Percentiles rank a stretch among this genome's conserved stretches.
phyloP scores from a whole-genome alignment of 2,329 filamentous ascomycete species.

The Lachnellula hyalina region DNA sequence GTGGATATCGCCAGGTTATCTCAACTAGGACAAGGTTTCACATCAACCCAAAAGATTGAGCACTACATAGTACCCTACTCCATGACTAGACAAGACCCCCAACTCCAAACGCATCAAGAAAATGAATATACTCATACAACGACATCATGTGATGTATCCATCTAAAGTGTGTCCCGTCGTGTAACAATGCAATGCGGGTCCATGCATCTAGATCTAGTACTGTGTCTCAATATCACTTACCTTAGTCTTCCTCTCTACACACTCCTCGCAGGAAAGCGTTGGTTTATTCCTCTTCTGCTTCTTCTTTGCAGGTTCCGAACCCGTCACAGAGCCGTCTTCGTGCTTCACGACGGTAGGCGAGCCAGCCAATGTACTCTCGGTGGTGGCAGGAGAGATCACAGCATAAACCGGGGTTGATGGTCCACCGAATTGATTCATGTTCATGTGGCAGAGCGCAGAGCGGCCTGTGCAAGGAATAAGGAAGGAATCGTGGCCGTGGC shows the following conservation, averaged over 20 bases:
- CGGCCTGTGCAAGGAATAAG: background rate
- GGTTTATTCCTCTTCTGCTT: constrained; percentile 84
- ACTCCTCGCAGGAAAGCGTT: constrained; percentile 72
- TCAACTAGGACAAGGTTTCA: too few species aligned
- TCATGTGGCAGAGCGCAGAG: constrained; percentile 4
- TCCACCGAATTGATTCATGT: constrained; percentile 9
- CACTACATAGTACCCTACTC: too few species aligned
- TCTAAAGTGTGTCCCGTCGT: background rate
- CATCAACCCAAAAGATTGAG: too few species aligned
- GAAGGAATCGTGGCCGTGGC: background rate
- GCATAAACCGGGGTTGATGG: constrained; percentile 16
- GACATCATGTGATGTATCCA: background rate
- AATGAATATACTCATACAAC: background rate
- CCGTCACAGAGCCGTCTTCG: constrained; percentile 8
- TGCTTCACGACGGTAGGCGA: constrained; percentile 11
- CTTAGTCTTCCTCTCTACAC: constrained; percentile 79
- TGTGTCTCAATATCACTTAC: constrained; percentile 35
- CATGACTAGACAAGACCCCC: too few species aligned
- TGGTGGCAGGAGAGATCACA: constrained; percentile 19
- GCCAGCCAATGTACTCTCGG: constrained; percentile 16
- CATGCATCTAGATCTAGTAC: background rate
- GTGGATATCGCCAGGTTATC: too few species aligned
- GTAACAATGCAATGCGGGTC: background rate
- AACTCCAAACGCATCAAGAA: too few species aligned
- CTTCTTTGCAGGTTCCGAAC: constrained; percentile 39